A percentile compares a stretch with the other conserved stretches of the same genome.
phyloP scores from a whole-genome alignment of 2,329 filamentous ascomycete genomes.

The Xylariaceae sp. region DNA sequence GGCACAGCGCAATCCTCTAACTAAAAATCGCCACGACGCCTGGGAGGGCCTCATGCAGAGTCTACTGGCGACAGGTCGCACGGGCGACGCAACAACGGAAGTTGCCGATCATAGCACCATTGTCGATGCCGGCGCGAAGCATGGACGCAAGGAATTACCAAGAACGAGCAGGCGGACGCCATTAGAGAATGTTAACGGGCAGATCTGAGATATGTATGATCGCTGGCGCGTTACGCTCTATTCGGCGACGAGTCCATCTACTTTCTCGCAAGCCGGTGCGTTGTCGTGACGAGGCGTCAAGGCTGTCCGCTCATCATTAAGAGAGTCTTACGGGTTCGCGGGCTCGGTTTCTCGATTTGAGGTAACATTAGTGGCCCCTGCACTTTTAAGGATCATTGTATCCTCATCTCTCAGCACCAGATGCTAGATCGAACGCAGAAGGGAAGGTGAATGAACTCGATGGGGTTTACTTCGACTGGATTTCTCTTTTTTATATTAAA shows the following conservation, averaged over 20 bases:
- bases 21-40: constrained; percentile 52
- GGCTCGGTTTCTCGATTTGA: background rate
- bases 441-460: background rate
- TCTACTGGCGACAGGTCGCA: constrained; percentile 41
- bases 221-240: background rate
- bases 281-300: background rate
- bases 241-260: background rate
- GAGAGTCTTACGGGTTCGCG: background rate
- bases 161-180: constrained; percentile 42
- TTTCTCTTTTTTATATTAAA: background rate
- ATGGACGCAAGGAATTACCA: constrained; percentile 51
- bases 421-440: background rate
- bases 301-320: background rate
- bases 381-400: background rate
- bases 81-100: constrained; percentile 41
- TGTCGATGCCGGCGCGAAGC: constrained; percentile 54
- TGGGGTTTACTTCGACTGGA: background rate
- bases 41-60: constrained; percentile 61
- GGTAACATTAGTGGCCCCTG: background rate
- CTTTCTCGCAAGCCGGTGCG: background rate
- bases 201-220: constrained; percentile 1
- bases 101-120: constrained; percentile 62
- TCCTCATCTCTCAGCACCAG: background rate
- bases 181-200: constrained; percentile 8
- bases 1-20: constrained; percentile 49